Evolutionary conservation across 148 eudicot genomes (phyloP).

Genomic region (Amaranthus cruentus): DNA sequence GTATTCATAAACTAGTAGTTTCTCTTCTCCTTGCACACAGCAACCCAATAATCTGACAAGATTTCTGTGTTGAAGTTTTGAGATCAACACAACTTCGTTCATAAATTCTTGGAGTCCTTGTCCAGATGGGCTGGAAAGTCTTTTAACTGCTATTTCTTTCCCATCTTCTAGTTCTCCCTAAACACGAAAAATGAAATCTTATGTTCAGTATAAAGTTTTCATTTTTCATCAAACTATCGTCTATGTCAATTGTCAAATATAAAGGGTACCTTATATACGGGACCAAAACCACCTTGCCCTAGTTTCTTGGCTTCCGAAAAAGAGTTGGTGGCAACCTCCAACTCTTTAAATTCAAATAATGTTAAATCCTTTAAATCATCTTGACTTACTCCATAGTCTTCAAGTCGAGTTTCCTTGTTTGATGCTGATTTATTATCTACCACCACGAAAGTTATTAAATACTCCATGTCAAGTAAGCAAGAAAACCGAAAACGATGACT

Average conservation of each 20-base stretch:
- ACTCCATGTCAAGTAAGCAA: not conserved
- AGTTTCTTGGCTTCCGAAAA: constrained; percentile 31
- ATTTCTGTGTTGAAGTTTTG: constrained; percentile 46
- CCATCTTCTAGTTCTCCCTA: constrained; percentile 34
- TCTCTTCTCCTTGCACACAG: constrained; percentile 34
- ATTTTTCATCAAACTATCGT: too few relatives aligned
- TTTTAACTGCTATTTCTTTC: constrained; percentile 35
- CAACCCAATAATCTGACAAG: constrained; percentile 41
- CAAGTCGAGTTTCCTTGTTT: not conserved
- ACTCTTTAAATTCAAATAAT: constrained; percentile 29
- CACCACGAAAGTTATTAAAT: not conserved
- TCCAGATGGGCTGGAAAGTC: constrained; percentile 32
- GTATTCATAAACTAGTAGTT: not conserved
- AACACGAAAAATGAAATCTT: not conserved
- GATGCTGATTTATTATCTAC: not conserved
- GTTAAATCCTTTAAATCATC: constrained; percentile 32
- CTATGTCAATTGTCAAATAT: not conserved
- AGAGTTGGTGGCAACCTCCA: constrained; percentile 38
- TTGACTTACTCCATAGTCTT: not conserved
- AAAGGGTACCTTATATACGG: constrained; percentile 37
- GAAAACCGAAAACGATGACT: too few relatives aligned
- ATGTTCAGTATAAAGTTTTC: too few relatives aligned
- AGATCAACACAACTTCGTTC: constrained; percentile 41
- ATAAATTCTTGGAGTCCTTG: constrained; percentile 41
- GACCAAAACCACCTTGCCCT: constrained; percentile 59